A percentile compares a stretch with the other conserved stretches of the same genome.
phyloP scores from a whole-genome alignment of 768 basidiomycete species.

The Mycena galericulata region DNA sequence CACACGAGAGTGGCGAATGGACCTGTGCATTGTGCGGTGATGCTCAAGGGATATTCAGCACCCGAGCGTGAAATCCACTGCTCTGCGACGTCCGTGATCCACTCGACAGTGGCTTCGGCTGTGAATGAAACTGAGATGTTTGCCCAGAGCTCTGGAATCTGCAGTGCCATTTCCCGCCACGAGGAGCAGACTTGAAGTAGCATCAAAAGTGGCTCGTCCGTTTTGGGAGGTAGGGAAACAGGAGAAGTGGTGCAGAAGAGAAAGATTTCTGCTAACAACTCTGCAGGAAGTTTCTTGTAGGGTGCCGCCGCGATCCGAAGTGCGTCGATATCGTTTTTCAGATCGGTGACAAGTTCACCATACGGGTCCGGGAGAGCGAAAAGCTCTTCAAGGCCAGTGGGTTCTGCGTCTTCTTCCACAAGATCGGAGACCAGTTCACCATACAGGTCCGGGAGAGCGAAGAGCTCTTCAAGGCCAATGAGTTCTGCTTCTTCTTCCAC shows the following conservation, averaged over 20 bases:
- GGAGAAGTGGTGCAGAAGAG: background rate
- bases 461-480: too few relatives aligned
- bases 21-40: slow-evolving; percentile 11
- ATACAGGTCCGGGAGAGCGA: too few relatives aligned
- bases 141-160: slow-evolving; percentile 17
- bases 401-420: too few relatives aligned
- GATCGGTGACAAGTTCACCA: background rate
- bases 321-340: background rate
- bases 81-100: background rate
- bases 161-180: slow-evolving; percentile 18
- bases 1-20: background rate
- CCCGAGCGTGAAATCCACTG: slow-evolving; percentile 22
- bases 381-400: background rate
- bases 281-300: slow-evolving; percentile 10
- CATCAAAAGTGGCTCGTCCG: background rate
- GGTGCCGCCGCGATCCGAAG: slow-evolving; percentile 4
- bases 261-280: slow-evolving; percentile 18
- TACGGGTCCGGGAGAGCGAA: background rate
- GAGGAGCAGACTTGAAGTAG: slow-evolving; percentile 9
- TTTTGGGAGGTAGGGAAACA: background rate
- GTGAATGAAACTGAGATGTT: slow-evolving; percentile 4
- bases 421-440: too few relatives aligned
- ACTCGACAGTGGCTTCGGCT: background rate
- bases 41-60: background rate
- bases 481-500: background rate